A percentile compares a stretch with the other conserved stretches of the same genome.
phyloP scores from a whole-genome alignment of 352 stramenopile genomes.

The Phytophthora agathidicida region DNA sequence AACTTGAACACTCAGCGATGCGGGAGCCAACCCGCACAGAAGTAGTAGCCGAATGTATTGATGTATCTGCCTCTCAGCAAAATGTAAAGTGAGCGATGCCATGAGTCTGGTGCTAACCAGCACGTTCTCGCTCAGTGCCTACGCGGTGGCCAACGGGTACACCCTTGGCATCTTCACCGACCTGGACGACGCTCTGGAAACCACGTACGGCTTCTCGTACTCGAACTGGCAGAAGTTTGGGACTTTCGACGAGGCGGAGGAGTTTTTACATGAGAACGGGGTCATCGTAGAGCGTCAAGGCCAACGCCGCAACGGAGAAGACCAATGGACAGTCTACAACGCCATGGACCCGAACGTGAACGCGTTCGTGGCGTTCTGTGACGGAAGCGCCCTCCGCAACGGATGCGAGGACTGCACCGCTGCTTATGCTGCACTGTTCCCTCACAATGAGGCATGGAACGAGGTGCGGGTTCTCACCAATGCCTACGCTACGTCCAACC shows the following conservation, averaged over 20 bases:
- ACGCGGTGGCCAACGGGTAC: constrained; percentile 52
- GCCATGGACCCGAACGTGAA: constrained; percentile 36
- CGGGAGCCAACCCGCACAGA: no score
- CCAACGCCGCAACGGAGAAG: background rate
- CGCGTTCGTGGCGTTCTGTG: constrained; percentile 70
- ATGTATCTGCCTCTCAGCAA: no score
- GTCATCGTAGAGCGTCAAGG: constrained; percentile 2
- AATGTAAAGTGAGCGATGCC: no score
- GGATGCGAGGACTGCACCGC: constrained; percentile 43
- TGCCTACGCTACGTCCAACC: constrained; percentile 12
- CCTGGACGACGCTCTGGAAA: constrained; percentile 47
- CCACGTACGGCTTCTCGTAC: constrained; percentile 43
- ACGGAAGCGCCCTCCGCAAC: constrained; percentile 64
- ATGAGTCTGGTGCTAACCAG: no score
- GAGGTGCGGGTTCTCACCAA: constrained; percentile 45
- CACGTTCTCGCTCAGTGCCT: no score
- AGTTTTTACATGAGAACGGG: constrained; percentile 40
- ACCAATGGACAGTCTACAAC: constrained; percentile 31
- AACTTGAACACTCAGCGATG: no score
- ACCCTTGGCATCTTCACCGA: constrained; percentile 52
- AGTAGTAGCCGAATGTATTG: no score
- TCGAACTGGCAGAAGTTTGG: constrained; percentile 56
- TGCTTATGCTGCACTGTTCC: constrained; percentile 67
- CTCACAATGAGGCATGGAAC: constrained; percentile 54
- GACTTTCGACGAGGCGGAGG: constrained; percentile 43